Evolutionary conservation across 768 basidiomycete species (phyloP), one percentile per base, ranked within the genome.

Genomic region (Mycena latifolia): DNA sequence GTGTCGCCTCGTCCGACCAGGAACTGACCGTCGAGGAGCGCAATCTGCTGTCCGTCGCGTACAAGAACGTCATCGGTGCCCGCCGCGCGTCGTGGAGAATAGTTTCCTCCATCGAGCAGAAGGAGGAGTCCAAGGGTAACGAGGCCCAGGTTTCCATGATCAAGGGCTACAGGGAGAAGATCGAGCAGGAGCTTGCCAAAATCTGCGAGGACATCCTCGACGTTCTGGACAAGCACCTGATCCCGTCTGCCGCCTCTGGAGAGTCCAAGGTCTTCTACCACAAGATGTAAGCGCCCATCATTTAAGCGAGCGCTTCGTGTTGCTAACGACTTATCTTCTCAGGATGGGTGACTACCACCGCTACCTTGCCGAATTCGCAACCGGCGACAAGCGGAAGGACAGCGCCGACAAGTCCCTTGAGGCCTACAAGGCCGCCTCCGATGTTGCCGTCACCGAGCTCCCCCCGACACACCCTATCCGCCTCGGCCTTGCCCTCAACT

Each of bases 341-440:
- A 98, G 96, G 96, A 97, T 95, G 95, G 96, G 96, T 80, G 95
- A 98, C 81, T 97, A 98, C 84, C 95, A 98, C 88, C 95, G 96
- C 75, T 98, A 98, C 84, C 93, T 97, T 72, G 97, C 96, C 74
- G 96, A 99, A 84, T 99, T 98, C 77, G 95, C 96, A 59, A 96
- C 95, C 54, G 96, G 96, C 76, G 95, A 97, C 82, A 95, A 95
- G 87, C 93, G 96, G 82, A 95, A 95, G 84, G 92, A 94, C 76
- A 94, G 93, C 71, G 95, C 96, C 74, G 95, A 98, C 87, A 97
- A 97, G 85, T 98, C 96, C 2, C 86, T 98, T 70, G 94, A 94
- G 80, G 94, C 94, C 27, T 95, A 98, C 91, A 98, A 98, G 89
- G 93, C 94, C 58, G 96, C 96, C 58, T 98, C 96, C 54, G 94